Conservation (phyloP, 2,329 filamentous ascomycete species). For the Cordyceps javanica region DNA sequence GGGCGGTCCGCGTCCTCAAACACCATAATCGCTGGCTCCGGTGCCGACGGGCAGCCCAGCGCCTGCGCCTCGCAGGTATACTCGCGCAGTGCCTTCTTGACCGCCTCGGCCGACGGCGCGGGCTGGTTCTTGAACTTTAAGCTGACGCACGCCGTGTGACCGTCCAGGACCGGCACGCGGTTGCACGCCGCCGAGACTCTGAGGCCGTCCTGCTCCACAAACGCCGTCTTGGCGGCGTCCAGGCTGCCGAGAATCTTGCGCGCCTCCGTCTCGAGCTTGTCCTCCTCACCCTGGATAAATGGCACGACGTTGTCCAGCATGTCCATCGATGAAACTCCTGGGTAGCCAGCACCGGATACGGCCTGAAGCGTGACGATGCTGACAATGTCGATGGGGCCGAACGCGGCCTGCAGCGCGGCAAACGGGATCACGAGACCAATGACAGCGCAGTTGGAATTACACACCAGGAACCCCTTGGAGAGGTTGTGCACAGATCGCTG, state of each 20-base stretch:
- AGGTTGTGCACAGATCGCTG: slow-evolving; percentile 69
- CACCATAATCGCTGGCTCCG: slow-evolving; percentile 72
- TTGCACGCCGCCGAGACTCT: slow-evolving; percentile 85
- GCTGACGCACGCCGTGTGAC: slow-evolving; percentile 91
- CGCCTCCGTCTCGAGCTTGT: slow-evolving; percentile 92
- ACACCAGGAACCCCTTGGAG: slow-evolving; percentile 85
- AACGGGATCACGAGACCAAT: slow-evolving; percentile 95
- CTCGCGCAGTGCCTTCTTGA: slow-evolving; percentile 70
- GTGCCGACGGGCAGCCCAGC: slow-evolving; percentile 82
- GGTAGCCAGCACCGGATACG: slow-evolving; percentile 86
- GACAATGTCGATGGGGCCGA: slow-evolving; percentile 71
- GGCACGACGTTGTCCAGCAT: slow-evolving; percentile 94
- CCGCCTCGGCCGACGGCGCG: slow-evolving; percentile 66
- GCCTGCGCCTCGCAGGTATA: slow-evolving; percentile 79
- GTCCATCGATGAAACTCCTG: slow-evolving; percentile 88
- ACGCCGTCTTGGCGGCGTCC: slow-evolving; percentile 64
- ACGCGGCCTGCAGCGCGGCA: slow-evolving; percentile 78
- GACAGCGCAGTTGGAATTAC: slow-evolving; percentile 97
- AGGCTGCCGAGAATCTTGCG: slow-evolving; percentile 85
- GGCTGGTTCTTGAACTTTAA: slow-evolving; percentile 73
- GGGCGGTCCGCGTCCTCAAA: slow-evolving; percentile 87
- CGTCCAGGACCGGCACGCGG: slow-evolving; percentile 89
- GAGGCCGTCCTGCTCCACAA: slow-evolving; percentile 68
- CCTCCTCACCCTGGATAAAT: slow-evolving; percentile 88
- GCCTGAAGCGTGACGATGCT: slow-evolving; percentile 92